Percentiles rank a stretch among this genome's conserved stretches.
Conservation (phyloP, 768 basidiomycete genomes). For the Hygrophoropsis aurantiaca region DNA sequence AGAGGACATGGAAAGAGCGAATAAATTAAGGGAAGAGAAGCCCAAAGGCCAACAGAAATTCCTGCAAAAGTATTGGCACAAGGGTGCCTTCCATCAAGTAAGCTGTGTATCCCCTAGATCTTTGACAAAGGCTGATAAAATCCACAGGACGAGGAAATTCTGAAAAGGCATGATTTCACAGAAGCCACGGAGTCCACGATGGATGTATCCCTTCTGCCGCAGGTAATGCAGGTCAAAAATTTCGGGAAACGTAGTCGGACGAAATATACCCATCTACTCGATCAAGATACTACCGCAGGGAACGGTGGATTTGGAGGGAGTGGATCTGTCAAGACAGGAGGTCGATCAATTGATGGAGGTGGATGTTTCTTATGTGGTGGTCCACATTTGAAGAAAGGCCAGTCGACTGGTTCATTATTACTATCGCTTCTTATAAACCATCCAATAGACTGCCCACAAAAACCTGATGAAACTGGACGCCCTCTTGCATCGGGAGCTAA, state of each 20-base stretch:
- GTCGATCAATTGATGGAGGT: slow-evolving; percentile 51
- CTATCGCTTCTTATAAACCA: slow-evolving; percentile 8
- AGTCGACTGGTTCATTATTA: slow-evolving; percentile 1
- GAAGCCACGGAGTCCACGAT: slow-evolving; percentile 87
- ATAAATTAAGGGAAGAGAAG: slow-evolving; percentile 81
- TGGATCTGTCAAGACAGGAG: slow-evolving; percentile 54
- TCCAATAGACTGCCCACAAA: slow-evolving; percentile 51
- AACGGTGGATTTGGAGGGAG: slow-evolving; percentile 67
- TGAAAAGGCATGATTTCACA: slow-evolving; percentile 81
- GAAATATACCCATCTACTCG: slow-evolving; percentile 94
- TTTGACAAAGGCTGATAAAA: slow-evolving; percentile 10
- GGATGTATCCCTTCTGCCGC: slow-evolving; percentile 85
- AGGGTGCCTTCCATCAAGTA: slow-evolving; percentile 98
- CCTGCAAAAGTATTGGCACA: slow-evolving; percentile 98
- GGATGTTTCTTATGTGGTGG: slow-evolving; percentile 96
- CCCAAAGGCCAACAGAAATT: slow-evolving; percentile 91
- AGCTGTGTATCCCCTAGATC: slow-evolving; percentile 16
- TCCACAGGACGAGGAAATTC: slow-evolving; percentile 81
- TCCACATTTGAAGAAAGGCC: slow-evolving; percentile 90
- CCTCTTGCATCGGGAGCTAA: slow-evolving; percentile 33
- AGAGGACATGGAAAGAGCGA: slow-evolving; percentile 88
- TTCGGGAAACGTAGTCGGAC: slow-evolving; percentile 91
- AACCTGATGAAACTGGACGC: slow-evolving; percentile 35
- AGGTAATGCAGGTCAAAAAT: slow-evolving; percentile 96
- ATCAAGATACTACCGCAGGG: slow-evolving; percentile 82